These are phyloP conservation scores for Sporothrix curviconia DNA, from an alignment of 2,329 filamentous ascomycete species.

Conservation along the genomic window DNA sequence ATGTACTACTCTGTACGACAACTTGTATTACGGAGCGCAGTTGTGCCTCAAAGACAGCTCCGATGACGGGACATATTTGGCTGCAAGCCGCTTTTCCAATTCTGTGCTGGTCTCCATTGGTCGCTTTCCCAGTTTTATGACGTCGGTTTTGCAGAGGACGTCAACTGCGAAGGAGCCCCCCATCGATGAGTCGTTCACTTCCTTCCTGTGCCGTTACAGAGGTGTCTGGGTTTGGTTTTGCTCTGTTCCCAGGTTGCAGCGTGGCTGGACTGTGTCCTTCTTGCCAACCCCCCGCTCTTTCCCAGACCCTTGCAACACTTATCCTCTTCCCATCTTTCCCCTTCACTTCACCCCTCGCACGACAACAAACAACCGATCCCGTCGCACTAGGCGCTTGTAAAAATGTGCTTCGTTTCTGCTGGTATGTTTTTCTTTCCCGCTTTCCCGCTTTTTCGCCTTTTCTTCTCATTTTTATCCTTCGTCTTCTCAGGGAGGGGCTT, in stretches of 20 bases:
- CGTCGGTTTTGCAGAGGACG: too few species aligned
- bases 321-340: not conserved
- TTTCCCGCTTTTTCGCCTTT: not conserved
- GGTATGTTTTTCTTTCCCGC: not conserved
- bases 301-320: constrained; percentile 1
- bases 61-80: too few species aligned
- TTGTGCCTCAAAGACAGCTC: too few species aligned
- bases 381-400: too few species aligned
- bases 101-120: not conserved
- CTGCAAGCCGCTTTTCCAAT: too few species aligned
- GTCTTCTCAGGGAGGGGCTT: not conserved
- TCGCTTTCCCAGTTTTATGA: not conserved
- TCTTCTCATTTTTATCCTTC: not conserved
- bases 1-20: not conserved
- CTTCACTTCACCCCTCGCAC: not conserved
- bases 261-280: not conserved
- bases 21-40: not conserved
- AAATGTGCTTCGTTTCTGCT: too few species aligned
- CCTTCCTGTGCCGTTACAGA: too few species aligned
- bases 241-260: constrained; percentile 1
- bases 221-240: not conserved
- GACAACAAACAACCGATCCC: not conserved
- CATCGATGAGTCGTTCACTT: too few species aligned
- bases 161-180: too few species aligned
- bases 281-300: not conserved